These are phyloP conservation scores for Microsporum ferrugineum DNA, from an alignment of 2,329 filamentous ascomycete species.

Conservation along the genomic window DNA sequence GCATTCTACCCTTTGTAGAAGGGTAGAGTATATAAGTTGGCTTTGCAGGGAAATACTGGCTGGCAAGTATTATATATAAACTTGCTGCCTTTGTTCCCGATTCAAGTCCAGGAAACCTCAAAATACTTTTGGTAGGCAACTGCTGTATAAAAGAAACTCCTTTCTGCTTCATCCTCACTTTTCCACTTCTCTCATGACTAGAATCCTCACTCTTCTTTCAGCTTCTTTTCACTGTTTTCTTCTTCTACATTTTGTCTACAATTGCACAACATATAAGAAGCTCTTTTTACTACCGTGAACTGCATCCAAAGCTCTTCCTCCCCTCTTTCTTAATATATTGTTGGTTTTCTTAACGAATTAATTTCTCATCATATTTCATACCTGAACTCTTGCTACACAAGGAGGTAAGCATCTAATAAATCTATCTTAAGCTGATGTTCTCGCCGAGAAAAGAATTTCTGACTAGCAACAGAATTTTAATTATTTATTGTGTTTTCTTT, in stretches of 20 bases:
- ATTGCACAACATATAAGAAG: background rate
- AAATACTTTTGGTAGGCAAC: background rate
- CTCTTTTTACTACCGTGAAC: background rate
- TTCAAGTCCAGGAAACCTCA: background rate
- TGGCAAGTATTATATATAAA: background rate
- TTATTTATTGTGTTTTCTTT: background rate
- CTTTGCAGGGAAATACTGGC: background rate
- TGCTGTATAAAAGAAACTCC: background rate
- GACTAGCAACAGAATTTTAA: background rate
- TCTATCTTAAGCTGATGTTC: background rate
- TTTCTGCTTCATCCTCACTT: background rate
- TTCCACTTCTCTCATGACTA: background rate
- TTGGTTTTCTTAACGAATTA: background rate
- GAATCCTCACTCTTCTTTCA: background rate
- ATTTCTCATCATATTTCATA: background rate
- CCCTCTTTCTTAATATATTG: background rate
- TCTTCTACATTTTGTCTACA: background rate
- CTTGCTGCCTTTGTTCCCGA: background rate
- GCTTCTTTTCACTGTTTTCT: background rate
- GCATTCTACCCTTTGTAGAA: background rate
- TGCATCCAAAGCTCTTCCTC: background rate
- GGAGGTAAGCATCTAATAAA: background rate
- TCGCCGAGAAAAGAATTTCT: background rate
- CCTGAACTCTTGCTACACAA: background rate
- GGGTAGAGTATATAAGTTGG: background rate